phyloP scores from a whole-genome alignment of 768 basidiomycete genomes.

The Podaxis carcinomalis region DNA sequence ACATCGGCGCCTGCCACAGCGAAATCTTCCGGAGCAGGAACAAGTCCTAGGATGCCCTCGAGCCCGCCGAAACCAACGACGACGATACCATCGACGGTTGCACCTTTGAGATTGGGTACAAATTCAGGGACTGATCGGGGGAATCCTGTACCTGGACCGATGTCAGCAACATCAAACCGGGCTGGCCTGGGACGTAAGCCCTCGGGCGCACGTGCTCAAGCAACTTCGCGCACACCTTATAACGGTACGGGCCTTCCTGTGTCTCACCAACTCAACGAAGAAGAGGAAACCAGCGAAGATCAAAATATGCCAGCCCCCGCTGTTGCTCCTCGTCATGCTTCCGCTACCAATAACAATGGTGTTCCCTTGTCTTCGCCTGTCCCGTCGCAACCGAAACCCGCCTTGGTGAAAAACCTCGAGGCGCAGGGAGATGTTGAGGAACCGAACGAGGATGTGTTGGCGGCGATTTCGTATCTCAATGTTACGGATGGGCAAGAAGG shows the following conservation, averaged over 20 bases:
- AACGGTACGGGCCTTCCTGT: constrained; percentile 32
- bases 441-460: constrained; percentile 65
- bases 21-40: neutral
- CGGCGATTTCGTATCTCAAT: constrained; percentile 74
- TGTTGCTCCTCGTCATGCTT: neutral
- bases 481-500: constrained; percentile 38
- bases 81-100: neutral
- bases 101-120: neutral
- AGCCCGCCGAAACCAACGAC: neutral
- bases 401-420: constrained; percentile 7
- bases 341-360: neutral
- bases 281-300: constrained; percentile 24
- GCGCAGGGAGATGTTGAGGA: constrained; percentile 36
- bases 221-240: constrained; percentile 35
- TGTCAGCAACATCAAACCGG: constrained; percentile 18
- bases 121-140: constrained; percentile 4
- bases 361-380: neutral
- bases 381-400: neutral
- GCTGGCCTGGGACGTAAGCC: constrained; percentile 63
- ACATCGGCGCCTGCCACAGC: neutral
- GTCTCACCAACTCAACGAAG: constrained; percentile 27
- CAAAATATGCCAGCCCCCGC: constrained; percentile 11
- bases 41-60: neutral
- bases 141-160: constrained; percentile 12
- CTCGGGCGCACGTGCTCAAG: constrained; percentile 77